Conservation (phyloP, 2,329 filamentous ascomycete genomes). For the Fusarium foetens region DNA sequence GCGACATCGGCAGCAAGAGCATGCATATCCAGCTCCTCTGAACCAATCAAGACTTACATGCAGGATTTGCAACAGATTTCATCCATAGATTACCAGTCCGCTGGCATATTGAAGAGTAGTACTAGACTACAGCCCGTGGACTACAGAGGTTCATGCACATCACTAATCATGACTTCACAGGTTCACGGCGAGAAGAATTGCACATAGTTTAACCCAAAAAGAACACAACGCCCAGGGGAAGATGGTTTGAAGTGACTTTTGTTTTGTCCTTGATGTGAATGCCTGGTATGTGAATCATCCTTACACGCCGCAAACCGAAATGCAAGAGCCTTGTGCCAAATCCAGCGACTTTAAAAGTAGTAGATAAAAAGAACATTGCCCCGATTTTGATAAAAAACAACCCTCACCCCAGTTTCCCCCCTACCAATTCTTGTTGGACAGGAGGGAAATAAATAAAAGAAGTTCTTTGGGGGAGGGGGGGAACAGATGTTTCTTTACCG, state of each 20-base stretch:
- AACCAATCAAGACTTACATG: background rate
- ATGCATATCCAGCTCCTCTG: too few relatives aligned
- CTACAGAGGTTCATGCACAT: background rate
- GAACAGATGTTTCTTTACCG: constrained; percentile 38
- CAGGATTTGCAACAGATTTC: background rate
- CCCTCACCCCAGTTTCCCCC: constrained; percentile 16
- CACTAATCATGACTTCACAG: background rate
- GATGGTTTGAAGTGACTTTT: constrained; percentile 48
- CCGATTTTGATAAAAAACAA: constrained; percentile 23
- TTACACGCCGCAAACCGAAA: constrained; percentile 64
- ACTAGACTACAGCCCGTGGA: background rate
- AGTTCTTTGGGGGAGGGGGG: constrained; percentile 35
- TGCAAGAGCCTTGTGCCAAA: constrained; percentile 59
- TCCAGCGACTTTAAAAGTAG: constrained; percentile 52
- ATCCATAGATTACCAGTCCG: too few relatives aligned
- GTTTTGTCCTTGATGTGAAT: constrained; percentile 61
- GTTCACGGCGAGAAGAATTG: constrained; percentile 18
- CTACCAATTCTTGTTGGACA: constrained; percentile 10
- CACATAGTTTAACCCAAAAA: constrained; percentile 17
- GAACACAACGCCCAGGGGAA: constrained; percentile 21
- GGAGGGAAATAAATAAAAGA: constrained; percentile 10
- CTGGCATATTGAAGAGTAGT: background rate
- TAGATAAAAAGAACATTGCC: constrained; percentile 40
- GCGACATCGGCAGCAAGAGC: background rate
- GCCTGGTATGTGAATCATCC: constrained; percentile 61